Percentiles rank a stretch among this genome's conserved stretches.
phyloP scores from a whole-genome alignment of 768 basidiomycete species.

The Mycena indigotica region DNA sequence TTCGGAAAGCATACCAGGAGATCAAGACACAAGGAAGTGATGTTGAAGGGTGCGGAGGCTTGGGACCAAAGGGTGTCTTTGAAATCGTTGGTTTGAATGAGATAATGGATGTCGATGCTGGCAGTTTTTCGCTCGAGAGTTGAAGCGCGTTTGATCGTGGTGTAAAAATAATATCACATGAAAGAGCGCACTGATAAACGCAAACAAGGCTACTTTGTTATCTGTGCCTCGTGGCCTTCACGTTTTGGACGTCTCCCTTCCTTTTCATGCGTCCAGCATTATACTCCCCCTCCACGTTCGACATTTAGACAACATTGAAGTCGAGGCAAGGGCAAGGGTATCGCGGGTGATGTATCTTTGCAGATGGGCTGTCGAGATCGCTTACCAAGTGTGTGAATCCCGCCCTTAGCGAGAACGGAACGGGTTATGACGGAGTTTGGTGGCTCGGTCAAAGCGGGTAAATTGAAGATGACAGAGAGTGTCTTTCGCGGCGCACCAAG shows the following conservation, averaged over 20 bases:
- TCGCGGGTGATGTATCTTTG: not conserved
- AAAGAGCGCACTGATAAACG: not conserved
- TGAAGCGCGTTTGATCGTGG: too few species aligned
- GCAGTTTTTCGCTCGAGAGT: not conserved
- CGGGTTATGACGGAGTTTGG: not conserved
- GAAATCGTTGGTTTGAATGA: slow-evolving; percentile 38
- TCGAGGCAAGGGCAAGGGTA: too few species aligned
- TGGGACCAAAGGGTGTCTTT: slow-evolving; percentile 46
- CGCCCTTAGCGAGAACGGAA: not conserved
- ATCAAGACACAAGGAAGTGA: slow-evolving; percentile 46
- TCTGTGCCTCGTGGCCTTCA: not conserved
- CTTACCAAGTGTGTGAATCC: not conserved
- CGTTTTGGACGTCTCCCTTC: not conserved
- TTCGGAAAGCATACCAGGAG: slow-evolving; percentile 43
- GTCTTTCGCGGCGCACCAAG: not conserved
- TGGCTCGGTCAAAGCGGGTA: not conserved
- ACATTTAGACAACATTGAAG: too few species aligned
- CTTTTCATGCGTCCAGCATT: not conserved
- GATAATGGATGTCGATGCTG: slow-evolving; percentile 1
- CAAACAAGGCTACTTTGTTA: not conserved
- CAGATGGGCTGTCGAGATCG: not conserved
- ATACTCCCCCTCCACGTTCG: too few species aligned
- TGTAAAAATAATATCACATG: too few species aligned
- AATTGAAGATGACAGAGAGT: not conserved
- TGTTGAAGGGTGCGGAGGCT: slow-evolving; percentile 31